Evolutionary conservation across 768 basidiomycete genomes (phyloP), one percentile per base, ranked within the genome.

Genomic region (Dendrothele bispora): DNA sequence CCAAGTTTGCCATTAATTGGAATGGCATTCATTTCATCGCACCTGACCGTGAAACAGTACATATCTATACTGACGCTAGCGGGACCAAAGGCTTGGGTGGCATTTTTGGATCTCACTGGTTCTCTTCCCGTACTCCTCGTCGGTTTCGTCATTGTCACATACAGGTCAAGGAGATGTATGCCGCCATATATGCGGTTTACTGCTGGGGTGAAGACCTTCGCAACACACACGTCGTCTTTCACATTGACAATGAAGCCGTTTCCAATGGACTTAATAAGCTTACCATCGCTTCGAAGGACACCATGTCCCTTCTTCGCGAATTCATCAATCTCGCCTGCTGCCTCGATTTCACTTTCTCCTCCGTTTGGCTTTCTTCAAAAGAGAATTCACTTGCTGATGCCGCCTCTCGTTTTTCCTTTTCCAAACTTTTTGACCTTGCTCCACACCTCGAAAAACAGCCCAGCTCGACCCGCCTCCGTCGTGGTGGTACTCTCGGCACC

Each of bases 11-110:
- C 1, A 25, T 21, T 10, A 3, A 26, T 8, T 48, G 29, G 39
- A 47, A 51, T 48, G 53, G 53, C 4, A 20, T 25, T 26, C 52
- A 41, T n/a, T 20, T 43, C 20, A 20, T 50, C 28, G 32, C 44
- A 6, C 42, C 18, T 25, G 32, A 24, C 8, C 40, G 7, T 24
- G 3, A 17, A 2, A 21, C 40, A 5, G n/a, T 27, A n/a, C 18
- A 41, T 15, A 12, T 41, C 17, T 41, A 24, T 12, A 41, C 40
- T 11, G 24, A 41, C 20, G 40, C 24, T 7, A 41, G 40, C 11
- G 24, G 40, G 5, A 7, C n/a, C n/a, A 37, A 37, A 12, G n/a
- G n/a, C n/a, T n/a, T n/a, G n/a, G n/a, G 28, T 60, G 46, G 39
- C 12, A 14, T 41, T n/a, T 41, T 42, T 34, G 47, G 24, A 3